These are phyloP conservation scores for Amanita phalloides DNA, from an alignment of 768 basidiomycete species.

Conservation along the genomic window DNA sequence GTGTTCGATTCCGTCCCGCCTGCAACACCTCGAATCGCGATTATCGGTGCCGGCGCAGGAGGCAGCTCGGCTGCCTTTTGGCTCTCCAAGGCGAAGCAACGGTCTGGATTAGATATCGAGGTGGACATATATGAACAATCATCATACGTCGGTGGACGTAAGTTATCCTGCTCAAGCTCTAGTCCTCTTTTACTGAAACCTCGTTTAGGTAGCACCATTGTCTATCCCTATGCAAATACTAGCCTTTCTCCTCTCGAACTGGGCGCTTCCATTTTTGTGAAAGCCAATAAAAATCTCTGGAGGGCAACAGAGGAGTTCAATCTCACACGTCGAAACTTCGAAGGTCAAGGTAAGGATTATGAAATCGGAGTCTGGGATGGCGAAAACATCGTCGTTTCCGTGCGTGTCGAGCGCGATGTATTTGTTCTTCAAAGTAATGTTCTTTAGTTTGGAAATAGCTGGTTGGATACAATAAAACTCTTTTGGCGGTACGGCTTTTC, in stretches of 20 bases:
- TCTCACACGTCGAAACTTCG: constrained; percentile 41
- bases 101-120: constrained; percentile 57
- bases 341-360: constrained; percentile 21
- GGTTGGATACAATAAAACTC: constrained; percentile 68
- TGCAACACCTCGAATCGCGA: constrained; percentile 52
- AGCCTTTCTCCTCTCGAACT: constrained; percentile 62
- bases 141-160: constrained; percentile 76
- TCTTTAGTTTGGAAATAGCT: constrained; percentile 37
- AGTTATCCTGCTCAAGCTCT: constrained; percentile 22
- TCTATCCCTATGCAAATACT: constrained; percentile 60
- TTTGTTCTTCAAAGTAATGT: constrained; percentile 1
- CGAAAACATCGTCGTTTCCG: constrained; percentile 50
- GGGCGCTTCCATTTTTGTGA: constrained; percentile 83
- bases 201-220: constrained; percentile 58
- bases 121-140: constrained; percentile 79
- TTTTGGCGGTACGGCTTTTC: constrained; percentile 72
- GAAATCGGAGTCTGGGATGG: constrained; percentile 80
- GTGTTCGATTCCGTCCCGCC: constrained; percentile 10
- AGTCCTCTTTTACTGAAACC: background rate
- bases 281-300: constrained; percentile 56
- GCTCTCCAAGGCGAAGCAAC: constrained; percentile 69
- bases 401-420: constrained; percentile 14
- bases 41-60: constrained; percentile 86
- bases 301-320: constrained; percentile 78
- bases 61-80: constrained; percentile 80